Evolutionary conservation across 148 eudicot species (phyloP).

Genomic region (Bassia scoparia): DNA sequence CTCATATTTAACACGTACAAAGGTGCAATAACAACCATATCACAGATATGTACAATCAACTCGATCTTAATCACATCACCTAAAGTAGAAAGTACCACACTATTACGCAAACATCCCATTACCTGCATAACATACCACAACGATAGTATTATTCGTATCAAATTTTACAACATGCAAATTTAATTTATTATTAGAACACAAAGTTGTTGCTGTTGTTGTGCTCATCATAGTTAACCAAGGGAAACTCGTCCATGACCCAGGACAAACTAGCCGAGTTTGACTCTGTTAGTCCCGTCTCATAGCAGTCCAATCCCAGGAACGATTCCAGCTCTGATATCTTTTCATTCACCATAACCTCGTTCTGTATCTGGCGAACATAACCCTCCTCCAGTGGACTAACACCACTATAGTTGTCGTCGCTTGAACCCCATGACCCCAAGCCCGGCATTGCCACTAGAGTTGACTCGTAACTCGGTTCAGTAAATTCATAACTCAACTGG

Average conservation of each 20-base stretch:
- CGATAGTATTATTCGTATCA: background rate
- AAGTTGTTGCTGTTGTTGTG: background rate
- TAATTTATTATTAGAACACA: background rate
- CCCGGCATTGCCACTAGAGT: background rate
- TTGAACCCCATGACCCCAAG: constrained; percentile 3
- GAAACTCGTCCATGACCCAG: constrained; percentile 46
- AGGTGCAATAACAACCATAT: background rate
- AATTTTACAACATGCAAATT: background rate
- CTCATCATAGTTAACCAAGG: constrained; percentile 10
- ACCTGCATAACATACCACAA: background rate
- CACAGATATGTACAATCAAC: background rate
- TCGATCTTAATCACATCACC: background rate
- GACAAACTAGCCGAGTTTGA: constrained; percentile 34
- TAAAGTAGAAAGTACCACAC: background rate
- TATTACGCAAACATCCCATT: background rate
- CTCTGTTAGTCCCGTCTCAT: constrained; percentile 20
- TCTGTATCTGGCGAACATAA: background rate
- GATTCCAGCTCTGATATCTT: constrained; percentile 48
- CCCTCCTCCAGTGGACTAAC: constrained; percentile 12
- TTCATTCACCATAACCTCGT: constrained; percentile 39
- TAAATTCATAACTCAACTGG: background rate
- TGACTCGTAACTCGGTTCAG: background rate
- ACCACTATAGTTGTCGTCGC: background rate
- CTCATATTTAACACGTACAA: too few relatives aligned
- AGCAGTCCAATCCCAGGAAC: constrained; percentile 47